Evolutionary conservation across 192 early-diverging fungal species (phyloP), one percentile per base, ranked within the genome.

Genomic region (Phycomyces blakesleeanus): DNA sequence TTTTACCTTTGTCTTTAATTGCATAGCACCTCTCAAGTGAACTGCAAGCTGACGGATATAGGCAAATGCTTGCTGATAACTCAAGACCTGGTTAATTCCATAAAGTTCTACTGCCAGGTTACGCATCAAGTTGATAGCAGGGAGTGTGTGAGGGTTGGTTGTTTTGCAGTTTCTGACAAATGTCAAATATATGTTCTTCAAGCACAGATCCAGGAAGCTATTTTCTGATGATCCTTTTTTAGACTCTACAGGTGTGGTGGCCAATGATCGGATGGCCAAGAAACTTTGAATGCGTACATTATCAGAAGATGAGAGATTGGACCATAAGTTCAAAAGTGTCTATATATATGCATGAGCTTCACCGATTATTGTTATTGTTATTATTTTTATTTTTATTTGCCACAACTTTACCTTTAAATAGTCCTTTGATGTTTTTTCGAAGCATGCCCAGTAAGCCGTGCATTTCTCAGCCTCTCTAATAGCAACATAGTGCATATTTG

Each of bases 31-130:
- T 66, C 97, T 88, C 57, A 99, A 79, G 62, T 91, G 87, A 64
- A 95, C 93, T 5, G 95, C 97, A 55, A 98, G 76, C 76, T 97
- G 93, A 27, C 97, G 85, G 26, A 99, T 83, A 76, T 93, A 93
- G 26, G 90, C 83, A 71, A 98, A 99, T 27, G 85, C 94, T 58
- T 91, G 91, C 71, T 96, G 93, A 80, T 99, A 99, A 37, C 90
- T 89, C 52, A 88, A 72, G 6, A 83, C 78, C 4, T 85, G 77
- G 67, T 96, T 82, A 34, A 90, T 55, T 7, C 93, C 94, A 64
- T 86, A 88, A 14, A 98, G 81, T 59, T 97, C 93, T 26, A 93
- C 91, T 55, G 91, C 90, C 73, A 90, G 95, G 79, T 93, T 93
- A 62, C 84, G 79, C 94, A 98, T 96, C 67, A 98, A 87, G 69